A percentile compares a stretch with the other conserved stretches of the same genome.
phyloP scores from a whole-genome alignment of 495 filamentous ascomycete genomes.

The Aspergillus bertholletiae region DNA sequence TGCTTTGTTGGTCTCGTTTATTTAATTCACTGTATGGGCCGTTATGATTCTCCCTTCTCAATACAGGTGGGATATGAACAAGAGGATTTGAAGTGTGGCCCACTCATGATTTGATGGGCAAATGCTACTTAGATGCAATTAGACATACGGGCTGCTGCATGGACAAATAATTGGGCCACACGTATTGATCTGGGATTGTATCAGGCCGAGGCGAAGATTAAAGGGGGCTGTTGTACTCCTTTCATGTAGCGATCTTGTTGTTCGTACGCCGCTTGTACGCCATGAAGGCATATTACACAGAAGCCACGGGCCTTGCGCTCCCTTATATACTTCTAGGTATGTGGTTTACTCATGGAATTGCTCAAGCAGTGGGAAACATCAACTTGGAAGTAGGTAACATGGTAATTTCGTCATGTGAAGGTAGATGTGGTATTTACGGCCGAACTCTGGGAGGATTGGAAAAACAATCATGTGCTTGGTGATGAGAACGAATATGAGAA shows the following conservation, averaged over 20 bases:
- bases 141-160: neutral
- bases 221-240: neutral
- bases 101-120: neutral
- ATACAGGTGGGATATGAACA: neutral
- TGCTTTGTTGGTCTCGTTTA: slow-evolving; percentile 5
- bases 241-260: too few relatives aligned
- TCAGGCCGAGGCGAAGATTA: neutral
- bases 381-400: too few relatives aligned
- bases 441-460: too few relatives aligned
- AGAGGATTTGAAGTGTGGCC: neutral
- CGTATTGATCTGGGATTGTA: neutral
- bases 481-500: neutral
- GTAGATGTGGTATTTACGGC: too few relatives aligned
- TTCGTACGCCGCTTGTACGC: too few relatives aligned
- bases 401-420: too few relatives aligned
- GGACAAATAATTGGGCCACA: neutral
- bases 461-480: too few relatives aligned
- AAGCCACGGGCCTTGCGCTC: too few relatives aligned
- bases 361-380: too few relatives aligned
- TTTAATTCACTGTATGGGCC: neutral
- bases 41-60: neutral
- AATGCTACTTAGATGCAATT: slow-evolving; percentile 1
- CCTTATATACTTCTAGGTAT: too few relatives aligned
- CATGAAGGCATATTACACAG: too few relatives aligned
- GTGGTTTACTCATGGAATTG: too few relatives aligned